phyloP scores from a whole-genome alignment of 1,284 basidiomycete genomes.

The Acaromyces ingoldii region DNA sequence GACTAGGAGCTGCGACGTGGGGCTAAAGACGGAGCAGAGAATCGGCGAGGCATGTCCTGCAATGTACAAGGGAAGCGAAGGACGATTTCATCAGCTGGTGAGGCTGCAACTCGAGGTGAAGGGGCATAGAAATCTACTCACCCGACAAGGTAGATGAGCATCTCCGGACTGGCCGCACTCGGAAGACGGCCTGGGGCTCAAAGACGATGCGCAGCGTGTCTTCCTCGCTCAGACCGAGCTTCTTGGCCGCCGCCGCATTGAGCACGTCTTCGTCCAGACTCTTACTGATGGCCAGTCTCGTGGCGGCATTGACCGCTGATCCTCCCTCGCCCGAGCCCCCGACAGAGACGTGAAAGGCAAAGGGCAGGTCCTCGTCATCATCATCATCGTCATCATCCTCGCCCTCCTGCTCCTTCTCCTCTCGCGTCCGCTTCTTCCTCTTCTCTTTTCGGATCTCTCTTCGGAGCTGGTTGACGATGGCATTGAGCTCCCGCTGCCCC shows the following conservation, averaged over 20 bases:
- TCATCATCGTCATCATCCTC: slow-evolving; percentile 39
- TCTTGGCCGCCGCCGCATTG: slow-evolving; percentile 26
- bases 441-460: slow-evolving; percentile 14
- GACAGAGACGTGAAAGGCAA: slow-evolving; percentile 43
- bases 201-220: slow-evolving; percentile 47
- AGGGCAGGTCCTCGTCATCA: slow-evolving; percentile 47
- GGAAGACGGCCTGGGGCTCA: slow-evolving; percentile 85
- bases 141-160: slow-evolving; percentile 81
- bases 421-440: background rate
- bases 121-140: background rate
- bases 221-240: slow-evolving; percentile 44
- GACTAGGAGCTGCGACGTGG: slow-evolving; percentile 80
- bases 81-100: background rate
- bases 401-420: slow-evolving; percentile 1
- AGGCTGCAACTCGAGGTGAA: background rate
- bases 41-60: slow-evolving; percentile 86
- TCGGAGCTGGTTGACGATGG: slow-evolving; percentile 44
- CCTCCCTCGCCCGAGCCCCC: background rate
- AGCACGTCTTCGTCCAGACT: slow-evolving; percentile 41
- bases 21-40: slow-evolving; percentile 89
- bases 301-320: slow-evolving; percentile 5
- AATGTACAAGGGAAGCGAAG: background rate
- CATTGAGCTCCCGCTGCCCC: slow-evolving; percentile 40
- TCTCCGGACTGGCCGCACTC: slow-evolving; percentile 83
- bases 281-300: slow-evolving; percentile 35